Base-by-base conservation (phyloP, 108 stramenopile species). In the Skeletonema costatum region DNA sequence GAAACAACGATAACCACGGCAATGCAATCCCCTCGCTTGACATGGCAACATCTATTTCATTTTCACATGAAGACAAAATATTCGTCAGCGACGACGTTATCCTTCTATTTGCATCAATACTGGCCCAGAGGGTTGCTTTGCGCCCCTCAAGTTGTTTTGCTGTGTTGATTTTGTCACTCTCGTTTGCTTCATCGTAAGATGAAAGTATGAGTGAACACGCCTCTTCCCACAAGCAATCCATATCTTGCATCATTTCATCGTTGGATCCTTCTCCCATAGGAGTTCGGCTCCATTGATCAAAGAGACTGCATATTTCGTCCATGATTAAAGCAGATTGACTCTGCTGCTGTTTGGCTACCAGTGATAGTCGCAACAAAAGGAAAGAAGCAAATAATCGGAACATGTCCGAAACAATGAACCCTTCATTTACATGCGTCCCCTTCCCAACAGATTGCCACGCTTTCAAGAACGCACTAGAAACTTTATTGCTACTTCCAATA, bases 21-120 rank as follows among this genome's bases (percentile, higher is more conserved):
- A 70, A 50, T 53, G 32, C 25, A 5, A 94, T 85, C 3, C 78
- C 81, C 58, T 90, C 86, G 39, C 71, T 63, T 30, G 85, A 71
- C 93, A 94, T 89, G 35, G 88, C 84, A 30, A 81, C 77, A 53
- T 89, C 87, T 9, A 96, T 78, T n/a, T 93, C 91, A 71, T 92
- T 91, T 61, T 93, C 94, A 56, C 66, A 81, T 0, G 86, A 60
- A 3, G 75, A 68, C 61, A 92, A 70, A 12, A 64, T 42, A 70
- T 83, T 83, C 2, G 71, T 70, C 2, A 83, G 68, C 35, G 76
- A 68, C 35, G 75, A 73, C 32, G 76, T 77, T 31, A 53, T 74
- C 76, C 66, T 83, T 65, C 82, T 63, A 51, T 73, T 68, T 58
- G 9, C 42, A 73, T 83, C 82, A 64, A 83, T 66, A 60, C 32